Percentiles rank a stretch among this genome's conserved stretches.
Evolutionary conservation across 257 asterid species (phyloP).

Genomic region (Lycium ferocissimum): DNA sequence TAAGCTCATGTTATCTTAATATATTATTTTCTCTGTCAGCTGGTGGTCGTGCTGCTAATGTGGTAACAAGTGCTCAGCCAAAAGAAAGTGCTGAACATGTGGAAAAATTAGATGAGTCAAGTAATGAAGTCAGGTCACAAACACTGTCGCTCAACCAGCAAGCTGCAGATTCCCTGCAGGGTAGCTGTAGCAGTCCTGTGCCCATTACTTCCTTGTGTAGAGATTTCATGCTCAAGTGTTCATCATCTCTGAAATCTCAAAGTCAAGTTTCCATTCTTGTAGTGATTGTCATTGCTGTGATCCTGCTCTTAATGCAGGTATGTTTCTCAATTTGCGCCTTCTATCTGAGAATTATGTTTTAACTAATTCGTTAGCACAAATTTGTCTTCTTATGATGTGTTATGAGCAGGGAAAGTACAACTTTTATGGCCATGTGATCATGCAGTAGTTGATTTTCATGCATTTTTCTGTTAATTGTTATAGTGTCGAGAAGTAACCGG

Average conservation of each 20-base stretch:
- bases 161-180: constrained; percentile 43
- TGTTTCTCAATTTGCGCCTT: constrained; percentile 4
- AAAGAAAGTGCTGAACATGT: not conserved
- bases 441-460: not conserved
- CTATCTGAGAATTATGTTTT: not conserved
- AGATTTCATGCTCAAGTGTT: constrained; percentile 48
- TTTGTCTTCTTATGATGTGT: not conserved
- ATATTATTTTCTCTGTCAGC: constrained; percentile 26
- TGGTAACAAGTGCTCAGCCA: constrained; percentile 47
- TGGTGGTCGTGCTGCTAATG: constrained; percentile 43
- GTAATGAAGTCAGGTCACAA: constrained; percentile 41
- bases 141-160: constrained; percentile 49
- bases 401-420: not conserved
- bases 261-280: constrained; percentile 60
- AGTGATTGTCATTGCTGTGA: constrained; percentile 60
- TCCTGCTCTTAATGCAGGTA: constrained; percentile 95
- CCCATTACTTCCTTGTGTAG: constrained; percentile 50
- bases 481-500: not conserved
- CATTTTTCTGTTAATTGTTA: not conserved
- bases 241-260: constrained; percentile 57
- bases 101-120: constrained; percentile 44
- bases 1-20: not conserved
- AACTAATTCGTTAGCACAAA: not conserved
- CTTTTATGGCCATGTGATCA: not conserved
- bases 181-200: constrained; percentile 39